Evolutionary conservation across 108 stramenopile genomes (phyloP), one percentile per base, ranked within the genome.

Genomic region (Asterionellopsis glacialis): DNA sequence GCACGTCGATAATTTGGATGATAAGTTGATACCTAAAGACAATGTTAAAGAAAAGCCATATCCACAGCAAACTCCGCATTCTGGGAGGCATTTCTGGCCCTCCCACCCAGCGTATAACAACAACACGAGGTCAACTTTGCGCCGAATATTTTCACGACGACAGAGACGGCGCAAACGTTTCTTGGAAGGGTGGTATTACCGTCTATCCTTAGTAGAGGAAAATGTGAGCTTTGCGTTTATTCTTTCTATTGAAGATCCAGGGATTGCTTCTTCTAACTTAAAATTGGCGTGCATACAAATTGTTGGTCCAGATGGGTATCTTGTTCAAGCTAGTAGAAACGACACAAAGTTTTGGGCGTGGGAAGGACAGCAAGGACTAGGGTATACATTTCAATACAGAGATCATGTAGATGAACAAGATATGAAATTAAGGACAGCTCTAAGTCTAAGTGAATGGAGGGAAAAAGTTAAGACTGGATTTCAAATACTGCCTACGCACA

Each of bases 131-230:
- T 15, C 22, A 42, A 49, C 2, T 39, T 28, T 61, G 57, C n/a
- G 44, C n/a, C 40, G 33, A 3, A 15, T 5, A 27, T 25, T 54
- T 54, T 16, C 24, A 10, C 33, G 33, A 33, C 33, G 33, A 33
- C 33, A 33, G 33, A 59, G 58, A 12, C 60, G 60, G 16, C 55
- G 60, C 16, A 64, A 73, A 51, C 69, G 91, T 43, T 90, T 88
- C 71, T 82, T 86, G 49, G 92, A 94, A 70, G 93, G 93, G 22
- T 94, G 93, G 93, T 94, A 91, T 67, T 89, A 90, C 61, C 83
- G 93, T 27, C 58, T 94, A 23, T 90, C 93, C 6, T 53, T 94
- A 14, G 55, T 49, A 7, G 56, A 70, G 50, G 51, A 63, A 33
- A 80, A 82, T 52, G 78, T 73, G 16, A 85, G 82, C 59, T 90